A percentile compares a stretch with the other conserved stretches of the same genome.
Evolutionary conservation across 257 asterid species (phyloP).

Genomic region (Salvia rosmarinus): DNA sequence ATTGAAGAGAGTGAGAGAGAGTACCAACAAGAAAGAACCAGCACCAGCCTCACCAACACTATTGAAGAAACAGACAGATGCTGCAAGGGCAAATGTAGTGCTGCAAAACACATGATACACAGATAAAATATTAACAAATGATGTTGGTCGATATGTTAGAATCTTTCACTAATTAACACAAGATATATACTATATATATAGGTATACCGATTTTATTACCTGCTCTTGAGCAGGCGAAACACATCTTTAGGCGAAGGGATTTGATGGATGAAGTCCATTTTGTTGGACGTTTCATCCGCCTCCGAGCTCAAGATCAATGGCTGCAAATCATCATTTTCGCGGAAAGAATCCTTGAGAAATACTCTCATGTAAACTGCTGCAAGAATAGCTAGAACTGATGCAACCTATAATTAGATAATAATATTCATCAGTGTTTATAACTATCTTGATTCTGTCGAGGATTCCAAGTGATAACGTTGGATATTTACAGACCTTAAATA

Average conservation of each 20-base stretch:
- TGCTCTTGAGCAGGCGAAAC: conserved; percentile 25
- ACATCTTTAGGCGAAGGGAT: conserved; percentile 28
- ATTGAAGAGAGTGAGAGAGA: conserved; percentile 1
- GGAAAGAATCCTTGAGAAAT: conserved; percentile 16
- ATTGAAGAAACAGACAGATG: conserved; percentile 31
- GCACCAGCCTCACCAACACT: conserved; percentile 34
- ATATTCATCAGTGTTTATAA: too few relatives aligned
- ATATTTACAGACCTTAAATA: conserved; percentile 28
- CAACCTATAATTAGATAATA: conserved; percentile 22
- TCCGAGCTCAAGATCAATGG: conserved; percentile 16
- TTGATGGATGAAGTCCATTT: conserved; percentile 10
- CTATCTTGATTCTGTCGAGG: not conserved
- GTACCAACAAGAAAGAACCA: conserved; percentile 22
- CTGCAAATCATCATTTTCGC: conserved; percentile 7
- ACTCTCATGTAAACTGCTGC: conserved; percentile 25
- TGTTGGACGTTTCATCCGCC: not conserved
- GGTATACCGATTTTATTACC: not conserved
- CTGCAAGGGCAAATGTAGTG: conserved; percentile 26
- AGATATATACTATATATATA: too few relatives aligned
- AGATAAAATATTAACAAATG: not conserved
- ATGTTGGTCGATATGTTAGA: not conserved
- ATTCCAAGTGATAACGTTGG: not conserved
- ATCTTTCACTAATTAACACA: not conserved
- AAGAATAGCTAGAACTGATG: conserved; percentile 19
- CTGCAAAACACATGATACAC: conserved; percentile 1